phyloP scores from a whole-genome alignment of 306 rosid genomes.

The Mimosa pudica region DNA sequence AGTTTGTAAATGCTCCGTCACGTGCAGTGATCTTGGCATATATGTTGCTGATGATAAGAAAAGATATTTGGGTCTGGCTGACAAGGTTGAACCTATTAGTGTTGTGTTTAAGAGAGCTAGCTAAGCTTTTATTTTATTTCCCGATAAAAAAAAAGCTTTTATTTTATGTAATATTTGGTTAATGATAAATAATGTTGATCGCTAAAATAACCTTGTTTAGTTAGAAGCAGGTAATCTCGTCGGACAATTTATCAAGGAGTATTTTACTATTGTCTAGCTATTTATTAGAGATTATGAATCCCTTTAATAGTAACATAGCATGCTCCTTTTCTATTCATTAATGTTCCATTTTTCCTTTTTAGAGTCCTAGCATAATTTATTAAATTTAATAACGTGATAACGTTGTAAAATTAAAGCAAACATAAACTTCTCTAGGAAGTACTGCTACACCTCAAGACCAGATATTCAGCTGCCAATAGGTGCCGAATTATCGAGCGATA shows the following conservation, averaged over 20 bases:
- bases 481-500: too few relatives aligned
- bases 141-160: too few relatives aligned
- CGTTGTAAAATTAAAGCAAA: too few relatives aligned
- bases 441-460: too few relatives aligned
- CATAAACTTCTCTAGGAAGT: too few relatives aligned
- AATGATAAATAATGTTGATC: background rate
- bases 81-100: background rate
- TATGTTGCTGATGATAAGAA: constrained; percentile 4
- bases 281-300: background rate
- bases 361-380: too few relatives aligned
- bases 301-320: background rate
- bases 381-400: too few relatives aligned
- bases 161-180: background rate
- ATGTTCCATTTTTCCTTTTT: too few relatives aligned
- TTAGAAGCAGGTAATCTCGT: background rate
- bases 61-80: constrained; percentile 6
- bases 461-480: too few relatives aligned
- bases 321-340: too few relatives aligned
- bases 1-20: constrained; percentile 47
- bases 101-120: constrained; percentile 15
- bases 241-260: too few relatives aligned
- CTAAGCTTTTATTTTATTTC: background rate
- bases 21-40: constrained; percentile 38
- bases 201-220: background rate
- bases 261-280: too few relatives aligned